Conservation (phyloP, 1,139 yeast species). For the Diutina ranongensis region DNA sequence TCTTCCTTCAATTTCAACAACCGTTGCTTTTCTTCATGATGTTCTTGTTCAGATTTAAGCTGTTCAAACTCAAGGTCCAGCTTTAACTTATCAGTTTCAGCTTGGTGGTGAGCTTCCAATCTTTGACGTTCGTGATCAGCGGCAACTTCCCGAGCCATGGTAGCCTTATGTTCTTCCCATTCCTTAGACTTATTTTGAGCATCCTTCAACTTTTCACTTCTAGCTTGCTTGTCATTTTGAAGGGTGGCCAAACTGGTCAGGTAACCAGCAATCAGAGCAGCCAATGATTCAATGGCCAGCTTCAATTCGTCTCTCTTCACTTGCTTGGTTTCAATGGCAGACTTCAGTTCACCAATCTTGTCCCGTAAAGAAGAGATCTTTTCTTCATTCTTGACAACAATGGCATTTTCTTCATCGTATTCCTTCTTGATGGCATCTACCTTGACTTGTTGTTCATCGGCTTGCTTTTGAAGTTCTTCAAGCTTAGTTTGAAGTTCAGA, state of each 20-base stretch:
- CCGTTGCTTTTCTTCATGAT: conserved; percentile 17
- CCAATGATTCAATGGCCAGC: conserved; percentile 35
- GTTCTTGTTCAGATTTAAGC: conserved; percentile 15
- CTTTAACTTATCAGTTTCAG: conserved; percentile 32
- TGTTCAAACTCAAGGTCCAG: conserved; percentile 30
- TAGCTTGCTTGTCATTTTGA: conserved; percentile 26
- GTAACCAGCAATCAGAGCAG: conserved; percentile 33
- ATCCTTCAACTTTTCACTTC: conserved; percentile 24
- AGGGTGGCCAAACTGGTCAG: conserved; percentile 31
- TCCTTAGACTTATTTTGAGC: background rate
- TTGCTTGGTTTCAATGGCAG: conserved; percentile 25
- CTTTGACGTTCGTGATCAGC: conserved; percentile 35
- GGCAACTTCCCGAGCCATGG: conserved; percentile 25
- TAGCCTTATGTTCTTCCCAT: conserved; percentile 26
- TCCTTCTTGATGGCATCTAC: conserved; percentile 30
- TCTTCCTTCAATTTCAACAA: conserved; percentile 17
- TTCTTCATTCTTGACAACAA: conserved; percentile 22
- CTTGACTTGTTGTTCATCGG: conserved; percentile 12
- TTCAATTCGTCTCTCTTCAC: conserved; percentile 25
- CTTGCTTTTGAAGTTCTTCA: background rate
- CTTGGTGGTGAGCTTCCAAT: conserved; percentile 36
- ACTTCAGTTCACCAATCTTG: conserved; percentile 23
- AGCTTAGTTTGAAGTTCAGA: conserved; percentile 4
- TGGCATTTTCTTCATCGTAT: conserved; percentile 29
- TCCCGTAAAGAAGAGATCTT: conserved; percentile 32